phyloP scores from a whole-genome alignment of 2,329 filamentous ascomycete species.

The Remersonia thermophila region DNA sequence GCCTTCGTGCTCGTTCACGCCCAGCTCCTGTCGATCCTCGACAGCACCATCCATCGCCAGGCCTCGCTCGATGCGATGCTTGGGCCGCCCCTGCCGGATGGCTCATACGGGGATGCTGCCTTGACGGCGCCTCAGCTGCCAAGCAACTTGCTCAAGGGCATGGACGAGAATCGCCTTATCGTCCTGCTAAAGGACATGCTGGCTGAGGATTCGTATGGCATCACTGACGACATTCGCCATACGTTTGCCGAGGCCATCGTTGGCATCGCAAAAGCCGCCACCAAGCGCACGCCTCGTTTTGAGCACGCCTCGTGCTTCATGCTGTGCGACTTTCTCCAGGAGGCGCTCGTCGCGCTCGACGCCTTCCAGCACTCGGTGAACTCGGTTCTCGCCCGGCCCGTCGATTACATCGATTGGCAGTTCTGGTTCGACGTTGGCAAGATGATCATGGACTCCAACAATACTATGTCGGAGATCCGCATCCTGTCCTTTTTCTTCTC shows the following conservation, averaged over 20 bases:
- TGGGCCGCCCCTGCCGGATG: conserved; percentile 32
- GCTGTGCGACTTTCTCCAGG: conserved; percentile 83
- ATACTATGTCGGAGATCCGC: conserved; percentile 81
- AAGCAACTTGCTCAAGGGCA: conserved; percentile 59
- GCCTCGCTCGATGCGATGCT: conserved; percentile 36
- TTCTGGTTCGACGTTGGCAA: conserved; percentile 79
- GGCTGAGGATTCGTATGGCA: conserved; percentile 30
- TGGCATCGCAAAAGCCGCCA: conserved; percentile 58
- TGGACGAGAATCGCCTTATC: conserved; percentile 81
- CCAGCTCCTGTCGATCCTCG: conserved; percentile 66
- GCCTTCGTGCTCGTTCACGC: conserved; percentile 71
- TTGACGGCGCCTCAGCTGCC: conserved; percentile 45
- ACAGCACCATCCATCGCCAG: conserved; percentile 73
- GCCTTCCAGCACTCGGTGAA: conserved; percentile 26
- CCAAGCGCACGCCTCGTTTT: conserved; percentile 65
- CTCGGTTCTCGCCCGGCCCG: conserved; percentile 10
- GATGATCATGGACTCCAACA: conserved; percentile 69
- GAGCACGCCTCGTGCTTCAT: conserved; percentile 78
- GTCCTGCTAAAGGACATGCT: conserved; percentile 73
- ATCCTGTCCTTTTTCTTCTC: conserved; percentile 71
- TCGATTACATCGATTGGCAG: conserved; percentile 55
- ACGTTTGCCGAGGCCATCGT: conserved; percentile 69
- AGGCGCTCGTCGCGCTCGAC: conserved; percentile 55
- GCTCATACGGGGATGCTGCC: conserved; percentile 48
- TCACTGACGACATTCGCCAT: conserved; percentile 37